A percentile compares a stretch with the other conserved stretches of the same genome.
Evolutionary conservation across 768 basidiomycete species (phyloP).

Genomic region (Tricholoma bakamatsutake): DNA sequence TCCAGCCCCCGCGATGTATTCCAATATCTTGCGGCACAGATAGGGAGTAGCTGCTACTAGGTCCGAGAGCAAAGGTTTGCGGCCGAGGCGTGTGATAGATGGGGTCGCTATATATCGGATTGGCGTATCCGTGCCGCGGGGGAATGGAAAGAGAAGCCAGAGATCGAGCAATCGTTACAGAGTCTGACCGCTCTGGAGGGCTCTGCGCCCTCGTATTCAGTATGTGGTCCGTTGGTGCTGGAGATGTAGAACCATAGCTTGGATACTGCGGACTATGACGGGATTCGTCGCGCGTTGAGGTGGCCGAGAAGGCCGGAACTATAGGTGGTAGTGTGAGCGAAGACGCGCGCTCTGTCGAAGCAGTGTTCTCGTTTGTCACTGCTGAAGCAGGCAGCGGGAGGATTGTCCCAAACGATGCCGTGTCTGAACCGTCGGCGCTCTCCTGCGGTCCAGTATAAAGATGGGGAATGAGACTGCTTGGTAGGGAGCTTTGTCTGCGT

Average conservation of each 20-base stretch:
- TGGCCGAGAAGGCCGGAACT: constrained; percentile 6
- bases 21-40: constrained; percentile 13
- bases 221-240: constrained; percentile 2
- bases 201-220: constrained; percentile 2
- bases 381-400: constrained; percentile 8
- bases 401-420: constrained; percentile 8
- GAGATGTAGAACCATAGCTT: constrained; percentile 5
- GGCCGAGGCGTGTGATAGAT: constrained; percentile 22
- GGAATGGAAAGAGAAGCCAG: constrained; percentile 14
- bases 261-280: constrained; percentile 6
- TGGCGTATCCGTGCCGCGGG: constrained; percentile 19
- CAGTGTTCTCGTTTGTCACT: constrained; percentile 10
- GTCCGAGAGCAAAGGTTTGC: constrained; percentile 19
- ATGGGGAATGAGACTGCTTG: constrained; percentile 44
- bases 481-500: constrained; percentile 41
- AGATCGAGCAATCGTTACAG: constrained; percentile 12
- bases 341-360: constrained; percentile 11
- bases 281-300: constrained; percentile 8
- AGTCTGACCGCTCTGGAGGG: constrained; percentile 12
- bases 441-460: constrained; percentile 35
- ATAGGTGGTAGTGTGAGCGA: constrained; percentile 9
- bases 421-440: constrained; percentile 18
- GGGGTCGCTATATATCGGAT: constrained; percentile 27
- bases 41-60: constrained; percentile 10
- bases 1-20: constrained; percentile 14